These are phyloP conservation scores for Sideroxylon spinosum DNA, from an alignment of 179 eudicot genomes.

Conservation along the genomic window DNA sequence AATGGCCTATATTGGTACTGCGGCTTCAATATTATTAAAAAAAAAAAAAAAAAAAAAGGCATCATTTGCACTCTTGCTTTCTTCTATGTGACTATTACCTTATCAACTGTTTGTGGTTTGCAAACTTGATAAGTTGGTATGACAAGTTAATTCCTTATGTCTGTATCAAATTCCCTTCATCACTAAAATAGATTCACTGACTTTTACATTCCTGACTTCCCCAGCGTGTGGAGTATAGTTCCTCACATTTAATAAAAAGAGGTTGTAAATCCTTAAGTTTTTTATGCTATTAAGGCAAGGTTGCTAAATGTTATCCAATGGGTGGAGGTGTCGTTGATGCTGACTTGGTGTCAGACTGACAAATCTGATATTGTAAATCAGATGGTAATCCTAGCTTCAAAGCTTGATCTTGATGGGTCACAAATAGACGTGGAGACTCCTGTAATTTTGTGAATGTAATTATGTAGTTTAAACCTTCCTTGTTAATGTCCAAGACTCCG, in stretches of 20 bases:
- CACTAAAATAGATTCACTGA: background rate
- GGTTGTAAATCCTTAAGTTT: background rate
- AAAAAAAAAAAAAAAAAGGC: background rate
- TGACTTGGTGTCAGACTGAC: background rate
- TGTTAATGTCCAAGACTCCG: background rate
- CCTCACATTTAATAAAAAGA: background rate
- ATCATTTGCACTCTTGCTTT: background rate
- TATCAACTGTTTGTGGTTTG: background rate
- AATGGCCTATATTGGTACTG: slow-evolving; percentile 16
- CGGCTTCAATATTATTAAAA: background rate
- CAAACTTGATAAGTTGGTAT: background rate
- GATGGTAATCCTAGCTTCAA: background rate
- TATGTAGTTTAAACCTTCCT: background rate
- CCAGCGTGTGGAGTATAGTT: background rate
- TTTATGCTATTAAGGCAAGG: background rate
- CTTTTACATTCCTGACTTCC: background rate
- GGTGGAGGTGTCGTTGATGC: background rate
- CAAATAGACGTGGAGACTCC: background rate
- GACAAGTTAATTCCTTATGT: background rate
- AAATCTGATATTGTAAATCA: background rate
- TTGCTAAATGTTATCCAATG: background rate
- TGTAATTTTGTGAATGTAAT: background rate
- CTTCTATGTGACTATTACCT: background rate
- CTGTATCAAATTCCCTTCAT: background rate
- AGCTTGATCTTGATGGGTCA: background rate